A percentile compares a stretch with the other conserved stretches of the same genome.
Conservation (phyloP, 805 yeast genomes). For the Naumovozyma dairenensis region DNA sequence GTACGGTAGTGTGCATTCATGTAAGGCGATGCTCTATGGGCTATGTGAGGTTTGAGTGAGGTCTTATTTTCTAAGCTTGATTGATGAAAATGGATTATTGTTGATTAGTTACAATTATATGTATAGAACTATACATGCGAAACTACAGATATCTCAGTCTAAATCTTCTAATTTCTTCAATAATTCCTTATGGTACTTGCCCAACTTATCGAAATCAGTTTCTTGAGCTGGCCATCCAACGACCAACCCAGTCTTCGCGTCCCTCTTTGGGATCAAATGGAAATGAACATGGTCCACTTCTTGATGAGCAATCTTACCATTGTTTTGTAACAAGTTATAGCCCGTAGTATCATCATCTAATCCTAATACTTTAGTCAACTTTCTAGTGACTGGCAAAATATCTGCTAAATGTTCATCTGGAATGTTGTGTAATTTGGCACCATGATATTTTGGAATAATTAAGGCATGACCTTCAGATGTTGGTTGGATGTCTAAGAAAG, state of each 20-base stretch:
- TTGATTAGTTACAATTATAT: no score
- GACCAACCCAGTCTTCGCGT: slow-evolving; percentile 59
- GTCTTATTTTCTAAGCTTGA: no score
- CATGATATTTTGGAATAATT: slow-evolving; percentile 88
- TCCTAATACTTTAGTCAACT: slow-evolving; percentile 63
- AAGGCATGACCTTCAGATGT: slow-evolving; percentile 81
- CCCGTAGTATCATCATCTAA: slow-evolving; percentile 53
- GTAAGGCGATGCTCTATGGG: no score
- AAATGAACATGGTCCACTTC: slow-evolving; percentile 93
- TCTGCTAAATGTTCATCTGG: slow-evolving; percentile 89
- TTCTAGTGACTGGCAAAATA: slow-evolving; percentile 79
- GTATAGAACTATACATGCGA: no score
- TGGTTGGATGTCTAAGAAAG: slow-evolving; percentile 91
- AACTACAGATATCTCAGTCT: no score
- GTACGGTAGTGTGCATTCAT: no score
- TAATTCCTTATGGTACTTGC: slow-evolving; percentile 54
- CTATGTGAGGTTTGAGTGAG: no score
- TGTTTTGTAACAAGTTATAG: slow-evolving; percentile 85
- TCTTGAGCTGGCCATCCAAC: slow-evolving; percentile 93
- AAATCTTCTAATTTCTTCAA: slow-evolving; percentile 32
- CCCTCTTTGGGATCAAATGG: slow-evolving; percentile 88
- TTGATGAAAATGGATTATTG: no score
- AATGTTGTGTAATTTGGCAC: slow-evolving; percentile 81
- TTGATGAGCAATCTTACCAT: slow-evolving; percentile 93
- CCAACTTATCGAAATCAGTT: slow-evolving; percentile 66